Percentiles rank a stretch among this genome's conserved stretches.
These are phyloP conservation scores for Leptomonas pyrrhocoris DNA, from an alignment of 208 protist species.

Conservation along the genomic window DNA sequence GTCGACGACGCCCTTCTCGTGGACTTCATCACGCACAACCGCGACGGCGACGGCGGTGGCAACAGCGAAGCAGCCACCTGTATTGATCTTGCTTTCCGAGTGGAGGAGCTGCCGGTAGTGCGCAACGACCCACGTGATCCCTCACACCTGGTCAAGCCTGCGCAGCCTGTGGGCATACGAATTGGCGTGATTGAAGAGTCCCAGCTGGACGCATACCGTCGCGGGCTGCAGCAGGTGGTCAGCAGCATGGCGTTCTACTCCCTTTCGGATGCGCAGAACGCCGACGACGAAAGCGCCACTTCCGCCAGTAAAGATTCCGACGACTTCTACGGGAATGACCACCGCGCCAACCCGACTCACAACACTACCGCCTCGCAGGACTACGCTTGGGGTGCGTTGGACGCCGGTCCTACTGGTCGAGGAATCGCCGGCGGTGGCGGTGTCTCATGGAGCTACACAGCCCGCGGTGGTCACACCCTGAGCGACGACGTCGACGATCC, in stretches of 20 bases:
- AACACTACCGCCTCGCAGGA: neutral
- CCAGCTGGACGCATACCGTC: constrained; percentile 10
- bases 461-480: neutral
- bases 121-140: constrained; percentile 7
- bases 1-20: constrained; percentile 8
- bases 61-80: constrained; percentile 5
- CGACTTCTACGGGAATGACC: neutral
- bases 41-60: neutral
- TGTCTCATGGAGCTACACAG: constrained; percentile 18
- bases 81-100: constrained; percentile 32
- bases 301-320: neutral
- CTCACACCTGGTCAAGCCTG: constrained; percentile 5
- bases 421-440: neutral
- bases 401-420: neutral
- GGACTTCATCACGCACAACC: constrained; percentile 15
- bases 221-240: constrained; percentile 9
- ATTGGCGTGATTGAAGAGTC: constrained; percentile 15
- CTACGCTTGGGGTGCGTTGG: constrained; percentile 13
- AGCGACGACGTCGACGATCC: constrained; percentile 8
- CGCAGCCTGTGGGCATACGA: constrained; percentile 9
- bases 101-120: constrained; percentile 26
- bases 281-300: neutral
- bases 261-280: neutral
- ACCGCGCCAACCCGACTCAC: neutral
- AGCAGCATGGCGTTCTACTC: constrained; percentile 6